These are phyloP conservation scores for Eutreptiella sp. DNA, from an alignment of 208 protist species.

Conservation along the genomic window DNA sequence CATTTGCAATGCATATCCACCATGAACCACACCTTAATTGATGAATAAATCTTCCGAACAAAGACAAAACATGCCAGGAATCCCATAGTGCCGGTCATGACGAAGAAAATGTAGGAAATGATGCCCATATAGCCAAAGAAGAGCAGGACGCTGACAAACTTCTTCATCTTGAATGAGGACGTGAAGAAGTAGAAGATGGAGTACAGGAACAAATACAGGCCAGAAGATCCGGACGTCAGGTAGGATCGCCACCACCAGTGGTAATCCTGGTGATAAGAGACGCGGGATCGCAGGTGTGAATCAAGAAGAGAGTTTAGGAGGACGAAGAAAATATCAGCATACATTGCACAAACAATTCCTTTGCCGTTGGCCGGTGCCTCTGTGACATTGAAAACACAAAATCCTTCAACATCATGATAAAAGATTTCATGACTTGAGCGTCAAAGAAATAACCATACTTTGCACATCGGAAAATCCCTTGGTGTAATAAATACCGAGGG, in stretches of 20 bases:
- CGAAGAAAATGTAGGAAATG: slow-evolving; percentile 30
- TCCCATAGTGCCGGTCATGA: slow-evolving; percentile 32
- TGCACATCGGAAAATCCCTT: too few species aligned
- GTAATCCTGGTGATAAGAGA: slow-evolving; percentile 64
- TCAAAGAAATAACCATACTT: too few species aligned
- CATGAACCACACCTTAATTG: slow-evolving; percentile 28
- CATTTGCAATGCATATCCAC: too few species aligned
- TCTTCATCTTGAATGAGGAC: too few species aligned
- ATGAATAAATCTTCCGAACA: slow-evolving; percentile 33
- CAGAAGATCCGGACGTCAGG: slow-evolving; percentile 48
- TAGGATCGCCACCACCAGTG: slow-evolving; percentile 83
- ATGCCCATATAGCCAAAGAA: slow-evolving; percentile 30
- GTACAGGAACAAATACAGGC: slow-evolving; percentile 72
- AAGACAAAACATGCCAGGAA: slow-evolving; percentile 30
- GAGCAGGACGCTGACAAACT: slow-evolving; percentile 31
- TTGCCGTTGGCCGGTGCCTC: too few species aligned
- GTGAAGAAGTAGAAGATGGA: slow-evolving; percentile 75
- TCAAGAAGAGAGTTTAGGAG: too few species aligned
- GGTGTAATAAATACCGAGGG: too few species aligned
- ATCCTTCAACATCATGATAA: too few species aligned
- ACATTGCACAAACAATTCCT: too few species aligned
- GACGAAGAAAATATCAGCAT: too few species aligned
- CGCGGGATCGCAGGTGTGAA: background rate
- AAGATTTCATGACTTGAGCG: too few species aligned
- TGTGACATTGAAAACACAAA: too few species aligned